Evolutionary conservation across 2,329 filamentous ascomycete genomes (phyloP), one percentile per base, ranked within the genome.

Genomic region (Thielaviopsis ethacetica): DNA sequence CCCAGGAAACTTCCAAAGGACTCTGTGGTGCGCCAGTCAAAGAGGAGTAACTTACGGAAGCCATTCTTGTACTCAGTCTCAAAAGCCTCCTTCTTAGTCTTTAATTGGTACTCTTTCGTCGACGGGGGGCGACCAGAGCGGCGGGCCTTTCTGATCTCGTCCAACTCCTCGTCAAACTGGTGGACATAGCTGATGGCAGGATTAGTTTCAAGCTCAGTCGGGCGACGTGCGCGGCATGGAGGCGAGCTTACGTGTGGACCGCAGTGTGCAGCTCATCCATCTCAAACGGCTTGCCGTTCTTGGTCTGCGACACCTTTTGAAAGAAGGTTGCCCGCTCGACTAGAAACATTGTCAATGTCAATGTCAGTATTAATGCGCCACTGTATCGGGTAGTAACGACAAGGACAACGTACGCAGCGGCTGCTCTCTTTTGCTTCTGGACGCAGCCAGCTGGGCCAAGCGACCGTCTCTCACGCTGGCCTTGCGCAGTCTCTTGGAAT

Each of bases 391-490:
- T 10, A 51, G 49, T 19, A 52, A n/a, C 12, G 30, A 53, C 1
- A 30, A 30, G 26, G 19, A 47, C 22, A 49, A 70, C 78, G 60
- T 73, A 93, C 89, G 70, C 66, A 88, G 81, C 22, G 84, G 82
- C 67, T 84, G 80, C 68, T 95, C 88, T 63, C 80, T 81, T 71
- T 85, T 93, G 65, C 79, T 79, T 66, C 87, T 80, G 44, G 83
- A 75, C n/a, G 80, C 73, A 22, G 83, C 79, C 59, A 91, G 74
- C 68, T 85, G 86, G 64, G 82, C 82, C 41, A 98, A 77, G 68
- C 88, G 88, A 66, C 93, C 85, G 67, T 96, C 91, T 70, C 93
- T 80, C 63, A 84, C 79, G 62, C 82, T 81, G 21, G 93, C 93
- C 66, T 84, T 81, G 69, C 89, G 85, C 63, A 97, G 75, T 56